phyloP scores from a whole-genome alignment of 2,329 filamentous ascomycete species.

The Monilinia polystroma region DNA sequence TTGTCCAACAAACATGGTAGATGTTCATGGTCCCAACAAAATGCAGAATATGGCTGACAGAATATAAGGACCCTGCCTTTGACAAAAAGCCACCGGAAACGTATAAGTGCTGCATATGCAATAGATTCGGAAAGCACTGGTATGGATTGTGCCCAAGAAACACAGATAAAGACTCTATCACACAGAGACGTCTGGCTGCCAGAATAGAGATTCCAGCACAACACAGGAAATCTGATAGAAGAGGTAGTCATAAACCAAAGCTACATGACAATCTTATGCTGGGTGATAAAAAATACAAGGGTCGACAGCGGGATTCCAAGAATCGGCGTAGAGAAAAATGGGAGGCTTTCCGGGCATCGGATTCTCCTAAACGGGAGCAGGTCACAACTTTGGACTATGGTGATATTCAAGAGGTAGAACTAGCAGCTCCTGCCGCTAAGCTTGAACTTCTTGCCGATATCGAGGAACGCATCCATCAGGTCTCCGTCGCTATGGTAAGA shows the following conservation, averaged over 20 bases:
- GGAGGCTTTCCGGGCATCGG: background rate
- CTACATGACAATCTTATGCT: background rate
- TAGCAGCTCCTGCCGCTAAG: background rate
- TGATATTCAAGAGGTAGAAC: background rate
- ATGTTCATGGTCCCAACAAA: background rate
- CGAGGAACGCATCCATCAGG: conserved; percentile 8
- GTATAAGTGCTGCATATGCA: conserved; percentile 44
- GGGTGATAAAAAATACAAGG: background rate
- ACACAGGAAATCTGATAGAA: background rate
- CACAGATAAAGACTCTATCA: conserved; percentile 39
- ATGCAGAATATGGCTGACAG: conserved; percentile 3
- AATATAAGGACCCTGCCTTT: conserved; percentile 39
- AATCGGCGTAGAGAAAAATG: background rate
- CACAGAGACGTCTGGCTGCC: conserved; percentile 36
- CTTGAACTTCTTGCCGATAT: conserved; percentile 10
- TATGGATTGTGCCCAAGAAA: conserved; percentile 44
- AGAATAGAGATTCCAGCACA: conserved; percentile 21
- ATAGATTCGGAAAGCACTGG: conserved; percentile 41
- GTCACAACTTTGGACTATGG: background rate
- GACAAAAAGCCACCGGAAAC: conserved; percentile 39
- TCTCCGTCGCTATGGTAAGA: background rate
- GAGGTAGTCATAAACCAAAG: background rate
- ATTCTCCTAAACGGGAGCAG: background rate
- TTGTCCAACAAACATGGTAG: conserved; percentile 45
- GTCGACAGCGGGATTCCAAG: background rate